Percentiles rank a stretch among this genome's conserved stretches.
These are phyloP conservation scores for Hygrophoropsis aurantiaca DNA, from an alignment of 768 basidiomycete genomes.

Conservation along the genomic window DNA sequence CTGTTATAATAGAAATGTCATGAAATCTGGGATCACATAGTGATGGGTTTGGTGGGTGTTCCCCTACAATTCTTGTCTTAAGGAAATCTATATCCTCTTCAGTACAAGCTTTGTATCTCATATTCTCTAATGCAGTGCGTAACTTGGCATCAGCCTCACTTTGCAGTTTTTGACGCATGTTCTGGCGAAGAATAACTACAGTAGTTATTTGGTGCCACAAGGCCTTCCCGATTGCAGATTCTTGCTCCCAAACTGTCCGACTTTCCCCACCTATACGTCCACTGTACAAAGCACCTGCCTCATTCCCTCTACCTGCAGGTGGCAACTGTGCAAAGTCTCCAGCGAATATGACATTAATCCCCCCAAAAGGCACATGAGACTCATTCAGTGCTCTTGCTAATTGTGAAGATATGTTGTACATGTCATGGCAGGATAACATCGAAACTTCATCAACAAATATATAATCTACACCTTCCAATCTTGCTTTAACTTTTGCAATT, in stretches of 20 bases:
- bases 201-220: slow-evolving; percentile 37
- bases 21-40: slow-evolving; percentile 21
- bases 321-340: slow-evolving; percentile 48
- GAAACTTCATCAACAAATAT: slow-evolving; percentile 45
- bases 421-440: slow-evolving; percentile 36
- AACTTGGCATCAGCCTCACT: slow-evolving; percentile 24
- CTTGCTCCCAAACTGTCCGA: too few relatives aligned
- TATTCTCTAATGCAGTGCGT: slow-evolving; percentile 32
- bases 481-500: background rate
- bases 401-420: slow-evolving; percentile 28
- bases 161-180: slow-evolving; percentile 32
- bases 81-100: slow-evolving; percentile 36
- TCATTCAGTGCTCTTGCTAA: slow-evolving; percentile 19
- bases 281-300: too few relatives aligned
- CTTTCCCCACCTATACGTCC: too few relatives aligned
- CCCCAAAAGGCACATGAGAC: slow-evolving; percentile 25
- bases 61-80: slow-evolving; percentile 18
- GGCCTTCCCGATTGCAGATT: too few relatives aligned
- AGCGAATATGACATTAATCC: too few relatives aligned
- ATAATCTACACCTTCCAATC: slow-evolving; percentile 33
- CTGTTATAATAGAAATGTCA: slow-evolving; percentile 40
- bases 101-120: slow-evolving; percentile 39
- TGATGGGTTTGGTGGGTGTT: slow-evolving; percentile 1
- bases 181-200: slow-evolving; percentile 33
- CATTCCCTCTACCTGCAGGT: slow-evolving; percentile 15